Conservation (phyloP, 179 eudicot genomes). For the Silene noctiflora region DNA sequence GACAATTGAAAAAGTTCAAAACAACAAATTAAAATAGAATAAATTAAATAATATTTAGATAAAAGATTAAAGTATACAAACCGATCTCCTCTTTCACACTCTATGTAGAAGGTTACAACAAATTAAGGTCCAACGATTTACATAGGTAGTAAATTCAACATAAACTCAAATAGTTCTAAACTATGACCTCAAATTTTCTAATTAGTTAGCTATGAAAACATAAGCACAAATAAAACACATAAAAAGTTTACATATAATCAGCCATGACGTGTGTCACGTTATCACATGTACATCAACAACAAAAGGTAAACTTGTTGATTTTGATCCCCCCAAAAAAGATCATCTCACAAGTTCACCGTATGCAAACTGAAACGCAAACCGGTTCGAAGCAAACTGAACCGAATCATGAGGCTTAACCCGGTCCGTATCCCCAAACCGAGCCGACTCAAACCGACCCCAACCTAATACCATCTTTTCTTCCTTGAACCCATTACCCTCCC, state of each 20-base stretch:
- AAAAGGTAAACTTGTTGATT: neutral
- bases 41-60: too few relatives aligned
- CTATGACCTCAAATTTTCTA: neutral
- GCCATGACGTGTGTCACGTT: neutral
- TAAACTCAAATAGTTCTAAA: neutral
- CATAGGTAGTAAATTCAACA: neutral
- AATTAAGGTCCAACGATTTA: neutral
- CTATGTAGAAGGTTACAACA: neutral
- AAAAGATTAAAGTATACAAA: neutral
- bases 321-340: neutral
- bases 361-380: constrained; percentile 40
- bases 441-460: constrained; percentile 58
- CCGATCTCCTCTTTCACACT: neutral
- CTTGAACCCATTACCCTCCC: constrained; percentile 30
- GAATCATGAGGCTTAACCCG: constrained; percentile 44
- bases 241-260: neutral
- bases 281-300: neutral
- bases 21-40: too few relatives aligned
- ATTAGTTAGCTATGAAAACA: neutral
- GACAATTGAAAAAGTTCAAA: too few relatives aligned
- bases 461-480: constrained; percentile 42
- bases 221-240: neutral
- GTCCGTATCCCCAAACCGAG: constrained; percentile 47
- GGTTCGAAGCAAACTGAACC: constrained; percentile 46
- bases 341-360: constrained; percentile 35